Evolutionary conservation across 768 basidiomycete genomes (phyloP), one percentile per base, ranked within the genome.

Genomic region (Postia placenta): DNA sequence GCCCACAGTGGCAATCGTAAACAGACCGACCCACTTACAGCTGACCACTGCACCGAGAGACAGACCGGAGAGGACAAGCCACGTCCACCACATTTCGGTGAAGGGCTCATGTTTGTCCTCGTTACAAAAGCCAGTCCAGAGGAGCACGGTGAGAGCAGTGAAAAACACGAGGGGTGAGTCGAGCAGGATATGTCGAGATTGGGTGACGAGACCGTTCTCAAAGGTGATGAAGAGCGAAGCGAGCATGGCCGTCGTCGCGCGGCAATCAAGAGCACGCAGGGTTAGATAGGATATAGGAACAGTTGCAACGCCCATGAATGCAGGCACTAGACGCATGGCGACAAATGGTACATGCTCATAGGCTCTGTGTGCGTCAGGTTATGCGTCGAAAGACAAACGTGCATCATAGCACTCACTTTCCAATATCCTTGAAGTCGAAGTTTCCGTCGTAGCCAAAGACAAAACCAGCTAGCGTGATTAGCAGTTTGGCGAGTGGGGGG

Each of bases 151-250:
- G 25, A 96, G 80, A 0, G 91, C 91, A 20, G 94, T 97, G 74
- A 98, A 99, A 76, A 99, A 98, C 59, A 99, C 79, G 55, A 99
- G 79, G n/a, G 93, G 94, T 14, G 93, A 93, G 67, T 99, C 96
- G 64, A 99, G 86, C 41, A 99, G 87, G 67, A 99, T 97, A 61
- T 92, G 84, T 11, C 96, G 84, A 2, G 93, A 96, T 65, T 99
- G 96, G 11, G 95, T 96, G 65, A 95, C 74, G 55, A 98, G 73
- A 12, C 88, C 93, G 63, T 99, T 99, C 69, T 99, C 96, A 67
- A 99, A 98, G 1, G 87, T 92, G 70, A 99, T 74, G 67, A 98
- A 85, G 52, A 94, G 74, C 12, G 92, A 79, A 19, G 88, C 92
- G 51, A 99, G 82, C 58, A 96, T 80, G 53, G 96, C 86, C 37